Evolutionary conservation across 306 rosid species (phyloP), one percentile per base, ranked within the genome.

Genomic region (Lotus japonicus): DNA sequence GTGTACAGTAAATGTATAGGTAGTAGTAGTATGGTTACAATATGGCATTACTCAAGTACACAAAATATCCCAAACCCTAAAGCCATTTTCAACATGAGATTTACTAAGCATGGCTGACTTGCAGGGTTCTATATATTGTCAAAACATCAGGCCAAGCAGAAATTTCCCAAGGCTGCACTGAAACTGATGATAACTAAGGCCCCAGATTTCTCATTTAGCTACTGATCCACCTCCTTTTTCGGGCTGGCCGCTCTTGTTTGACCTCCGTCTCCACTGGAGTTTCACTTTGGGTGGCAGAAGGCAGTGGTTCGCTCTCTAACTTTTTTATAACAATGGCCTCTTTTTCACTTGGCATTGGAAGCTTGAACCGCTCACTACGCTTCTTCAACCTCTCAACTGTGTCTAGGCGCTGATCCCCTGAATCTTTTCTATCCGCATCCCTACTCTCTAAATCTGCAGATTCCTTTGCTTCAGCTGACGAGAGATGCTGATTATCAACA

Each of bases 301-400:
- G 86, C 75, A 81, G 80, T 44, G 87, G 82, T 78, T 88, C 99
- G 54, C 70, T 80, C 82, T 95, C 99, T 73, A 88, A 36, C 84
- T 87, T 95, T 69, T 85, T 95, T 3, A 80, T 75, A 45, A 69
- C 69, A 39, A 58, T 10, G 21, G 88, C 83, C 49, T 95, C 99
- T 80, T 90, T 95, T 73, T 90, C 99, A 68, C 89, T 88, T 5
- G 97, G 97, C 96, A 95, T 81, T 6, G 97, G 99, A 64, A 87
- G 97, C 88, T 87, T 90, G 96, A 95, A 95, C 66, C 99, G 87
- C 84, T 95, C 99, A 0, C 99, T 95, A 21, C 99, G 85, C 79
- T 95, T 95, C 87, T 95, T 95, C 83, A 95, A 81, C 85, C 87
- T 87, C 96, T 95, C 99, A 11, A 90, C 97, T 2, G 99, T 95